These are phyloP conservation scores for Phytopythium sindhum DNA, from an alignment of 352 stramenopile species.

Conservation along the genomic window DNA sequence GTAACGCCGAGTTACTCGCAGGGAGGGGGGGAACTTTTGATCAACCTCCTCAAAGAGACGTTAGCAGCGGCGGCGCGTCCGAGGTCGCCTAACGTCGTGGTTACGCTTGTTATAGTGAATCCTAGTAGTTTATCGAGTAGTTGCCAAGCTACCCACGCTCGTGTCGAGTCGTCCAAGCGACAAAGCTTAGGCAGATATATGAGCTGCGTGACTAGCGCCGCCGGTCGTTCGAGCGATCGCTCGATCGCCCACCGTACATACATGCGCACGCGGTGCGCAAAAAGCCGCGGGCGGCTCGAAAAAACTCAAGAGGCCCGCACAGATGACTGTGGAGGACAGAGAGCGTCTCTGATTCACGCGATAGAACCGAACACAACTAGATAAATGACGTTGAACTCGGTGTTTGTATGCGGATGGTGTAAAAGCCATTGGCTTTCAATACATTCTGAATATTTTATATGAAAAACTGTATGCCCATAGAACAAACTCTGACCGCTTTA, in stretches of 20 bases:
- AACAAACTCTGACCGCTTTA: background rate
- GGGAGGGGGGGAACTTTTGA: background rate
- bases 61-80: no score
- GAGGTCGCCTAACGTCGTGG: no score
- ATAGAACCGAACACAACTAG: background rate
- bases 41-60: background rate
- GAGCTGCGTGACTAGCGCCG: background rate
- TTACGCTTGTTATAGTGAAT: background rate
- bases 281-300: background rate
- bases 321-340: background rate
- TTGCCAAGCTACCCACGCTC: background rate
- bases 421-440: background rate
- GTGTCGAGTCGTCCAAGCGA: background rate
- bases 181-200: background rate
- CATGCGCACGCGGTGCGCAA: background rate
- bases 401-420: background rate
- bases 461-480: background rate
- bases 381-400: background rate
- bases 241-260: background rate
- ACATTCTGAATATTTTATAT: constrained; percentile 4
- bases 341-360: background rate
- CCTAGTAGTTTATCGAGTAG: background rate
- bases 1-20: constrained; percentile 3
- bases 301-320: background rate
- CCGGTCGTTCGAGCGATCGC: background rate